These are phyloP conservation scores for peach (Prunus persica) DNA, from an alignment of 306 rosid genomes.

Conservation along the genomic window DNA sequence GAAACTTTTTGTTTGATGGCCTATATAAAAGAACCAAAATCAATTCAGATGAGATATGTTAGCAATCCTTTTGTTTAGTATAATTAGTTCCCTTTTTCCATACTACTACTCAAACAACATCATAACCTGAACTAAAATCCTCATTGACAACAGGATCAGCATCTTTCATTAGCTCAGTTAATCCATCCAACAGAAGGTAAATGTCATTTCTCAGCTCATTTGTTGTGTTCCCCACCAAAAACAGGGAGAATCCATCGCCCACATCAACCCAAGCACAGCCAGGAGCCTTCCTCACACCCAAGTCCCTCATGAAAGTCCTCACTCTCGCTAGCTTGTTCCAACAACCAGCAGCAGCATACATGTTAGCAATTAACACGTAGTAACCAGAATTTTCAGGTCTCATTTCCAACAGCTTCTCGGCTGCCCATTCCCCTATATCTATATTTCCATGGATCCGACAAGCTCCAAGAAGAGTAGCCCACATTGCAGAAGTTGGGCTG, in stretches of 20 bases:
- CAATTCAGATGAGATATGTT: not conserved
- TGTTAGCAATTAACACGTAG: constrained; percentile 81
- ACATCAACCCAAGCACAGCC: constrained; percentile 73
- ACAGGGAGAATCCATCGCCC: constrained; percentile 58
- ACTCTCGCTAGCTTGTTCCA: constrained; percentile 65
- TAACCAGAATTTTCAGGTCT: constrained; percentile 71
- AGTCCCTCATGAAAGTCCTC: constrained; percentile 79
- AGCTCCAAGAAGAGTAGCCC: constrained; percentile 87
- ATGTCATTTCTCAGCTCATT: constrained; percentile 46
- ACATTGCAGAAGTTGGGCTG: constrained; percentile 84
- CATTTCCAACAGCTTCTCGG: constrained; percentile 73
- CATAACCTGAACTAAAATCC: constrained; percentile 29
- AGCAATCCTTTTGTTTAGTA: constrained; percentile 10
- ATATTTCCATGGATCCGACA: constrained; percentile 66
- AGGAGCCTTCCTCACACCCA: constrained; percentile 73
- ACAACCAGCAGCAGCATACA: constrained; percentile 84
- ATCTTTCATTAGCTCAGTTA: constrained; percentile 61
- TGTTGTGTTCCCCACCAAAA: constrained; percentile 64
- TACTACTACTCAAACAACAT: constrained; percentile 34
- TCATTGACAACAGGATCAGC: constrained; percentile 33
- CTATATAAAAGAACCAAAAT: not conserved
- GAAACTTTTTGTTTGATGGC: not conserved
- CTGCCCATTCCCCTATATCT: constrained; percentile 83
- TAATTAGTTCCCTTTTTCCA: constrained; percentile 21
- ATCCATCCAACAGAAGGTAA: constrained; percentile 57